phyloP scores from a whole-genome alignment of 2,329 filamentous ascomycete genomes.

The Ophiostoma perfectum region DNA sequence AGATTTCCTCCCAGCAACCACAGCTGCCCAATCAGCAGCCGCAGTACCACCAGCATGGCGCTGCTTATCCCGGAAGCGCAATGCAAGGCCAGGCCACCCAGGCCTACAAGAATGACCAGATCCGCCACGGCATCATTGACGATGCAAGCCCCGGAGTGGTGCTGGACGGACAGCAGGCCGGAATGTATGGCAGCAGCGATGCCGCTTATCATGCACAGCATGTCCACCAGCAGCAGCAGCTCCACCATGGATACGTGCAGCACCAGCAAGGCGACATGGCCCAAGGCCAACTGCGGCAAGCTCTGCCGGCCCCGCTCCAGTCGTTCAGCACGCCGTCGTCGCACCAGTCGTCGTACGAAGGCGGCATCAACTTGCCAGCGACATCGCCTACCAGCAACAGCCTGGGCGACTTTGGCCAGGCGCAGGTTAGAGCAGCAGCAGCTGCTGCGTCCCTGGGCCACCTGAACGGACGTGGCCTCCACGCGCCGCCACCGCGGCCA shows the following conservation, averaged over 20 bases:
- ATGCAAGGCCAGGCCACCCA: not conserved
- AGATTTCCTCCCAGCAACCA: not conserved
- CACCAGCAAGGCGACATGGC: slow-evolving; percentile 25
- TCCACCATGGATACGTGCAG: slow-evolving; percentile 24
- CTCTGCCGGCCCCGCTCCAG: slow-evolving; percentile 20
- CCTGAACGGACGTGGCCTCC: not conserved
- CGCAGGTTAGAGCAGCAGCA: not conserved
- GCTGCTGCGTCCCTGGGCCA: not conserved
- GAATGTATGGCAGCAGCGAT: not conserved
- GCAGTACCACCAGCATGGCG: not conserved
- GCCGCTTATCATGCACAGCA: not conserved
- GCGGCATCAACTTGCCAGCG: not conserved
- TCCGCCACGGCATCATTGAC: not conserved
- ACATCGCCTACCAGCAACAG: not conserved
- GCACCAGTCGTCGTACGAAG: not conserved
- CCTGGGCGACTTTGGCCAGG: not conserved
- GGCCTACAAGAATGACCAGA: not conserved
- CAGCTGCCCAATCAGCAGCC: not conserved
- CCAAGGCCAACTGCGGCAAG: slow-evolving; percentile 26
- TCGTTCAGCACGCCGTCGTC: not conserved
- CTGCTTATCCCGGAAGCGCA: not conserved
- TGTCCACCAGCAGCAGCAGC: slow-evolving; percentile 25
- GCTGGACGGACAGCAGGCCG: not conserved
- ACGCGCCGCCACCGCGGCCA: not conserved
- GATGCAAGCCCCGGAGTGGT: not conserved